Evolutionary conservation across 257 asterid genomes (phyloP).

Genomic region (Primulina huaijiensis): DNA sequence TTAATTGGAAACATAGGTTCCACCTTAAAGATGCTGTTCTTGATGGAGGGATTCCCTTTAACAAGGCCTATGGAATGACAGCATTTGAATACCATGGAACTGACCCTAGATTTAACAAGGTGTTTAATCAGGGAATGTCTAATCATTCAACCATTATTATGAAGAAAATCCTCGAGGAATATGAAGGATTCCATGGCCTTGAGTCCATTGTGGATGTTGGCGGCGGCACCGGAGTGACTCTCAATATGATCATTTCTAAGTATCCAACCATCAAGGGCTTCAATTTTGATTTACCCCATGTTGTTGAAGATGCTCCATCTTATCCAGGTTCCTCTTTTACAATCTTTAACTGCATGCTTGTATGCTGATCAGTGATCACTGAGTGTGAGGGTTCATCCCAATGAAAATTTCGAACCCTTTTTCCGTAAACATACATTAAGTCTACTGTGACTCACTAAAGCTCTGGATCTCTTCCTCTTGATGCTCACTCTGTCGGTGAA

Average conservation of each 20-base stretch:
- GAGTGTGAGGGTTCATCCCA: too few relatives aligned
- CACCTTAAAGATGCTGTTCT: neutral
- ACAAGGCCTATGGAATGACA: conserved; percentile 1
- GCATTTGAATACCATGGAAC: neutral
- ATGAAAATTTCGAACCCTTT: too few relatives aligned
- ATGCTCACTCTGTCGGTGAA: too few relatives aligned
- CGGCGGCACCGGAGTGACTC: neutral
- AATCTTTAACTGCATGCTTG: neutral
- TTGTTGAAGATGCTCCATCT: neutral
- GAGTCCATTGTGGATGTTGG: neutral
- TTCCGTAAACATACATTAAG: too few relatives aligned
- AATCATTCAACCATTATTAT: neutral
- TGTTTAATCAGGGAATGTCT: neutral
- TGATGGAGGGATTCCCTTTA: neutral
- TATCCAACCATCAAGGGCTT: neutral
- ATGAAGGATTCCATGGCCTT: neutral
- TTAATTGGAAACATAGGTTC: neutral
- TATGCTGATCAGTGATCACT: too few relatives aligned
- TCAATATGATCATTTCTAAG: neutral
- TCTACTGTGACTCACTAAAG: too few relatives aligned
- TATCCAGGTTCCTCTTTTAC: neutral
- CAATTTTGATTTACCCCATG: neutral
- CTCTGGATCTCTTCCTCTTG: too few relatives aligned
- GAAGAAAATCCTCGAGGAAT: neutral
- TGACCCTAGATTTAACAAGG: neutral